A percentile compares a stretch with the other conserved stretches of the same genome.
Conservation (phyloP, 306 rosid species). For the Boehmeria nivea region DNA sequence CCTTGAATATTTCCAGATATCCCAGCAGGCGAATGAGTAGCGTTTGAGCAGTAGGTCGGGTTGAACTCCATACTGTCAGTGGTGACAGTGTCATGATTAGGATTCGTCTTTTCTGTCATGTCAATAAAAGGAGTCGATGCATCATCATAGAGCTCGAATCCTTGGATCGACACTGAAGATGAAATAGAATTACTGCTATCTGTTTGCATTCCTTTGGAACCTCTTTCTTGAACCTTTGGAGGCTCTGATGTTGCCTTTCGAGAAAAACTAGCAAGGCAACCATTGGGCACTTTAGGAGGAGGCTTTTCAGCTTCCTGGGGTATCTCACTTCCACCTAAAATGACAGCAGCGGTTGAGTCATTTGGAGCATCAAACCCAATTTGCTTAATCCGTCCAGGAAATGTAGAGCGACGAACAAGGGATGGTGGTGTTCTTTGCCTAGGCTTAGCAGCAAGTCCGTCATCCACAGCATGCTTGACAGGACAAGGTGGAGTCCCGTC, state of each 20-base stretch:
- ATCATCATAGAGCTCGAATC: conserved; percentile 72
- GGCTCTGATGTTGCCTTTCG: conserved; percentile 41
- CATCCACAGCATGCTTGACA: conserved; percentile 58
- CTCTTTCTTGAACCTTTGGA: conserved; percentile 40
- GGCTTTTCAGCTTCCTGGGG: conserved; percentile 41
- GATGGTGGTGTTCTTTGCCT: conserved; percentile 84
- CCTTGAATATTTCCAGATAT: conserved; percentile 29
- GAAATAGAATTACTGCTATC: conserved; percentile 68
- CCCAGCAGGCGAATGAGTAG: conserved; percentile 33
- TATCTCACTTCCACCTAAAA: conserved; percentile 40
- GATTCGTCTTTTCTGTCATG: conserved; percentile 42
- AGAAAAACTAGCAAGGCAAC: conserved; percentile 33
- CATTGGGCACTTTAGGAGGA: conserved; percentile 37
- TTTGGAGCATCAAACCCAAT: conserved; percentile 53
- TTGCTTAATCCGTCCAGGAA: conserved; percentile 55
- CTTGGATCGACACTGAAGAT: conserved; percentile 81
- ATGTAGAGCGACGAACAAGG: conserved; percentile 51
- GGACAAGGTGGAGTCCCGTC: conserved; percentile 52
- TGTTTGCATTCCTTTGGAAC: conserved; percentile 62
- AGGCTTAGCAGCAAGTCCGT: conserved; percentile 60
- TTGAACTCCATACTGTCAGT: conserved; percentile 35
- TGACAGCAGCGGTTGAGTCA: conserved; percentile 31
- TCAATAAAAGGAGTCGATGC: conserved; percentile 56
- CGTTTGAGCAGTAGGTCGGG: conserved; percentile 28
- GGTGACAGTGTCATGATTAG: conserved; percentile 29